phyloP scores from a whole-genome alignment of 2,329 filamentous ascomycete genomes.

The Phyllosticta ampelicida region DNA sequence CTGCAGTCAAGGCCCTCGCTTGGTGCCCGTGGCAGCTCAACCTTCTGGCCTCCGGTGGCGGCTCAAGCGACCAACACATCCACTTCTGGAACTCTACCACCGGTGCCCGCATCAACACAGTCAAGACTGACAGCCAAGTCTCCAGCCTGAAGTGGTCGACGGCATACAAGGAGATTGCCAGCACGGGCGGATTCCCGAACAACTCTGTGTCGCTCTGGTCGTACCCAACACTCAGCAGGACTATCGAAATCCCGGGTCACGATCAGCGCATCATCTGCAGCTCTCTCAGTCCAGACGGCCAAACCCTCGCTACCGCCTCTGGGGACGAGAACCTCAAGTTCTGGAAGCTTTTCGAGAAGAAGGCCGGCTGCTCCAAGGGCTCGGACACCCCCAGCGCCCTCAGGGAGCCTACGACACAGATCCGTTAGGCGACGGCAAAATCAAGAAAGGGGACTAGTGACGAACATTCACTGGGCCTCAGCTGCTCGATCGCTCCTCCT shows the following conservation, averaged over 20 bases:
- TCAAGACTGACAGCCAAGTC: conserved; percentile 95
- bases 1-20: conserved; percentile 92
- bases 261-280: conserved; percentile 95
- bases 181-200: conserved; percentile 96
- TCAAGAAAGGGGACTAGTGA: too few species aligned
- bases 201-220: conserved; percentile 99
- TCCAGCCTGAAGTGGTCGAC: conserved; percentile 95
- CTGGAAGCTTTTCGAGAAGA: conserved; percentile 99
- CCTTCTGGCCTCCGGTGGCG: conserved; percentile 89
- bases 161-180: conserved; percentile 95
- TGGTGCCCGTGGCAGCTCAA: conserved; percentile 99
- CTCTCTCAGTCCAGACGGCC: conserved; percentile 91
- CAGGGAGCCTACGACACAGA: conserved; percentile 7
- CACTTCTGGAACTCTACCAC: conserved; percentile 99
- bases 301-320: conserved; percentile 92
- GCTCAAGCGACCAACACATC: conserved; percentile 93
- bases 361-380: conserved; percentile 48
- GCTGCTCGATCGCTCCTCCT: too few species aligned
- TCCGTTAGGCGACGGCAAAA: conserved; percentile 1
- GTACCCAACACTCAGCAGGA: conserved; percentile 93
- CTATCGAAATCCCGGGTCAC: conserved; percentile 94
- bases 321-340: conserved; percentile 98
- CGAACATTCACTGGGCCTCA: too few species aligned
- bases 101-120: conserved; percentile 95
- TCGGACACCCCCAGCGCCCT: conserved; percentile 8